Evolutionary conservation across 106 monocot species (phyloP), one percentile per base, ranked within the genome.

Genomic region (Platanthera zijinensis): DNA sequence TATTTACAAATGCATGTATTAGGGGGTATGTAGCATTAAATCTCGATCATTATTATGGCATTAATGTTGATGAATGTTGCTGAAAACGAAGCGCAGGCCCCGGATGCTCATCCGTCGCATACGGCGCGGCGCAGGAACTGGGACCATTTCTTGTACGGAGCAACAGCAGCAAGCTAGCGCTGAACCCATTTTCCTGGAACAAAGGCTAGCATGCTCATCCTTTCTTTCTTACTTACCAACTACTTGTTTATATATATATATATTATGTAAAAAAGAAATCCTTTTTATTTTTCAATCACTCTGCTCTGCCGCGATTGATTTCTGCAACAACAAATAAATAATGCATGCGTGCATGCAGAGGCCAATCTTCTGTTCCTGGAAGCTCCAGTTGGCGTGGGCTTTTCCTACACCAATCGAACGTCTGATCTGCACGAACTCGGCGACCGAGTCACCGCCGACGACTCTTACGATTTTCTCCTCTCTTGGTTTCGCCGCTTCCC

Each of bases 361-460:
- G 92, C 90, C 11, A 95, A 95, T 72, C 63, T 95, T 32, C 79
- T 95, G 46, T 95, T 95, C 73, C 75, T 95, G 11, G 92, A 95
- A 75, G 56, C 95, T 21, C 95, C 92, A 4, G 85, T 90, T 0
- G 95, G 95, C 10, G 92, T 95, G 10, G 92, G 95, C 5, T 95
- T 87, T 81, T 95, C 92, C 75, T 95, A 95, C 80, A 87, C 92
- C 7, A 95, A 95, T 45, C 57, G 74, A 74, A 78, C 95, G 5
- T 75, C 83, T 21, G 95, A 92, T 57, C 72, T 88, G 25, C 10
- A 56, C 9, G 76, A 78, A 47, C 74, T 90, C 8, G 92, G 92
- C 4, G 95, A 96, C 56, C 25, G 67, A 11, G 74, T 84, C 50
- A 89, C 95, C 5, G 92, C 95, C 3, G 21, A 81, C 11, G 95